Evolutionary conservation across 805 yeast species (phyloP).

Genomic region (Wickerhamomyces ciferrii): DNA sequence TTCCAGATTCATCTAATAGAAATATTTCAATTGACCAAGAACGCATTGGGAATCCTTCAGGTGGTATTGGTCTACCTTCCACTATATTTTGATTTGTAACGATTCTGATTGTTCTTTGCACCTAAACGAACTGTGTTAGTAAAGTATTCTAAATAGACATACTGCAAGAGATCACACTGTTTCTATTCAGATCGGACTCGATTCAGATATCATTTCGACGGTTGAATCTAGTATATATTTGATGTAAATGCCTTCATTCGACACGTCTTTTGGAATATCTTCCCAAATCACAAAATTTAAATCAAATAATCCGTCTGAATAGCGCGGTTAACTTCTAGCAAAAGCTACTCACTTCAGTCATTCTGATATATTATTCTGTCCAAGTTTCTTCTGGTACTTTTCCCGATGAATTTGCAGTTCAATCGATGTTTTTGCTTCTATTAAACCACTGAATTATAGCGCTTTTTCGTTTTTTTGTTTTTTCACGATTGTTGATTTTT

Average conservation of each 20-base stretch:
- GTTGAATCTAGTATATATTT: too few relatives aligned
- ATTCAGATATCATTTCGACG: too few relatives aligned
- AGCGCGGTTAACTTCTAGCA: neutral
- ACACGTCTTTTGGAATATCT: neutral
- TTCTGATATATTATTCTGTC: neutral
- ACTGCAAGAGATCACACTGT: too few relatives aligned
- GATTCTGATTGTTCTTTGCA: conserved; percentile 82
- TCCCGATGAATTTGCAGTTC: neutral
- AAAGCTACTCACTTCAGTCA: neutral
- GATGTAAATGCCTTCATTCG: too few relatives aligned
- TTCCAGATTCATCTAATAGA: conserved; percentile 73
- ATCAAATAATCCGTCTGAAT: neutral
- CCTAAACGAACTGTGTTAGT: conserved; percentile 22
- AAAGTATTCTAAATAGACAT: neutral
- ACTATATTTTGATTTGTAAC: conserved; percentile 82
- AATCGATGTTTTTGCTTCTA: neutral
- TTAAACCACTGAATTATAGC: neutral
- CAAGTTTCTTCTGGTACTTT: neutral
- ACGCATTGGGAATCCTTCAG: conserved; percentile 91
- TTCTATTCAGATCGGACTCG: too few relatives aligned
- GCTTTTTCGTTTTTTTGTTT: neutral
- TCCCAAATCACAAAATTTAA: neutral
- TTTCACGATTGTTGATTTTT: neutral
- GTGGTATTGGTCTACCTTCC: conserved; percentile 77
- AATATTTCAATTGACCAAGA: conserved; percentile 82